phyloP scores from a whole-genome alignment of 306 rosid species.

The Vigna angularis region DNA sequence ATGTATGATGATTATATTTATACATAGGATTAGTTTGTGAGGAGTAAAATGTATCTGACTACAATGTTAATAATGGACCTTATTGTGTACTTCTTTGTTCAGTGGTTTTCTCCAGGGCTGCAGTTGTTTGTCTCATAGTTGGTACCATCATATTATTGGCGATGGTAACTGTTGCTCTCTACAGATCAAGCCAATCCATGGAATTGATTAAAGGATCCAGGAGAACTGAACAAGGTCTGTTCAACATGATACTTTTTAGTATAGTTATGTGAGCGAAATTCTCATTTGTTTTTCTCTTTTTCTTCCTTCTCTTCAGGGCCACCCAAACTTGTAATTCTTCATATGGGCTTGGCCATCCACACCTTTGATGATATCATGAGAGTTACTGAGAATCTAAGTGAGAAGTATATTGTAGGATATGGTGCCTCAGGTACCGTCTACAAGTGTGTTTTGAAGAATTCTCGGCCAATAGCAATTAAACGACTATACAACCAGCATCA shows the following conservation, averaged over 20 bases:
- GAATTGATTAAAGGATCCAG: slow-evolving; percentile 7
- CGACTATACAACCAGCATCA: slow-evolving; percentile 5
- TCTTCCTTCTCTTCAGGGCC: slow-evolving; percentile 25
- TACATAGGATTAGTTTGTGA: neutral
- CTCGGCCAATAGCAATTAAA: slow-evolving; percentile 27
- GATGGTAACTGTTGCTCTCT: slow-evolving; percentile 15
- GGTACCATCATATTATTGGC: slow-evolving; percentile 16
- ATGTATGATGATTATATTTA: neutral
- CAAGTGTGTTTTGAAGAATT: slow-evolving; percentile 26
- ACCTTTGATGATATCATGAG: slow-evolving; percentile 28
- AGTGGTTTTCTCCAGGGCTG: slow-evolving; percentile 24
- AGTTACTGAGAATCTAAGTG: slow-evolving; percentile 28
- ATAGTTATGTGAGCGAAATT: neutral
- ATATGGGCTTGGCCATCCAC: slow-evolving; percentile 28
- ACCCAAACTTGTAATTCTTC: slow-evolving; percentile 29
- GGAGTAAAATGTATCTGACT: neutral
- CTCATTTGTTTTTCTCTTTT: neutral
- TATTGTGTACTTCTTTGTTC: neutral
- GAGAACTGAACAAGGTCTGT: slow-evolving; percentile 14
- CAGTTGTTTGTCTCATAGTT: slow-evolving; percentile 15
- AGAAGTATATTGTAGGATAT: slow-evolving; percentile 16
- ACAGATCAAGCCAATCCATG: slow-evolving; percentile 15
- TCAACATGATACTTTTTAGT: neutral
- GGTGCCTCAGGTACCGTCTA: slow-evolving; percentile 23
- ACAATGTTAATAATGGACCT: neutral